Evolutionary conservation across 345 rosid genomes (phyloP).

Genomic region (Garcia nutans): DNA sequence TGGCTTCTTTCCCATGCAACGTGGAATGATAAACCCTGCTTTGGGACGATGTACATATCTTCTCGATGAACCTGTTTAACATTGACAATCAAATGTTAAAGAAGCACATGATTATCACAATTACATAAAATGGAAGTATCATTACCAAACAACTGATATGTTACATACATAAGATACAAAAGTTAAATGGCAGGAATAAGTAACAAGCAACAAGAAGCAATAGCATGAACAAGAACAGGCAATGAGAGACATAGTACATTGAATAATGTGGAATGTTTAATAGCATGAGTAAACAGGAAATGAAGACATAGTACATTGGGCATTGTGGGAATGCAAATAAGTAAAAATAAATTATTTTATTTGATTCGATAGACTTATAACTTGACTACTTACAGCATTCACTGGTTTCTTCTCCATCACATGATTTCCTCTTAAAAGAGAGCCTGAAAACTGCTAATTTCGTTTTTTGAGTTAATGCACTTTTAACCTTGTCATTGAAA

Average conservation of each 20-base stretch:
- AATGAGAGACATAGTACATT: neutral
- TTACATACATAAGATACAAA: no score
- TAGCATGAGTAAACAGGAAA: neutral
- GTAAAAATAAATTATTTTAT: neutral
- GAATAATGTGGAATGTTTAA: neutral
- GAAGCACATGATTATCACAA: neutral
- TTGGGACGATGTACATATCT: constrained; percentile 53
- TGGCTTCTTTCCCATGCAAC: constrained; percentile 43
- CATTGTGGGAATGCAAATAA: neutral
- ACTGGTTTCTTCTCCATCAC: constrained; percentile 55
- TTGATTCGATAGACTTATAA: neutral
- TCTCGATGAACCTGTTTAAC: constrained; percentile 52
- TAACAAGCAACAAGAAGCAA: neutral
- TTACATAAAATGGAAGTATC: neutral
- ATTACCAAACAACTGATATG: neutral
- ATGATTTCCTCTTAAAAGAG: constrained; percentile 67
- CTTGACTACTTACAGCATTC: constrained; percentile 47
- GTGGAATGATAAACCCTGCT: constrained; percentile 56
- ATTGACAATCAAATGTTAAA: neutral
- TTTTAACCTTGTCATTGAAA: constrained; percentile 38
- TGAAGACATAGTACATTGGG: neutral
- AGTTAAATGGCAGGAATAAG: neutral
- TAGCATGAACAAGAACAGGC: neutral
- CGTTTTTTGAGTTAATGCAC: constrained; percentile 36
- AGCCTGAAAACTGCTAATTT: constrained; percentile 52